Conservation (phyloP, 2,329 filamentous ascomycete species). For the Didymella exigua region DNA sequence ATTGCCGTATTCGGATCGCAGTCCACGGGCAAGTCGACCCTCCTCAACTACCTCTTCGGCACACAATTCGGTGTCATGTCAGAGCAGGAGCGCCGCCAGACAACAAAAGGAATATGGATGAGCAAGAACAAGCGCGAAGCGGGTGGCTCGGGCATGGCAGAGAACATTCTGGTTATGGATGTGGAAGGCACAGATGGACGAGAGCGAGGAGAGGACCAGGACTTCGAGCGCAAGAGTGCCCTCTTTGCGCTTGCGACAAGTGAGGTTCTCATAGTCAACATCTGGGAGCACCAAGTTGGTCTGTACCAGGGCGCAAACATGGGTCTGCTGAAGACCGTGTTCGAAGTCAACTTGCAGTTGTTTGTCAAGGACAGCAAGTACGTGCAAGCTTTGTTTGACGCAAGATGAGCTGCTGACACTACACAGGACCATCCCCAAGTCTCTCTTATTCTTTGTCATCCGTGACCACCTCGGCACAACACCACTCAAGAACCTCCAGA, state of each 20-base stretch:
- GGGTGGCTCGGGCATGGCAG: slow-evolving; percentile 72
- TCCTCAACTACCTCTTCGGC: slow-evolving; percentile 93
- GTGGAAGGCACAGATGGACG: slow-evolving; percentile 97
- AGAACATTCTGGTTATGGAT: slow-evolving; percentile 99
- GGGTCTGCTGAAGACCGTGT: slow-evolving; percentile 97
- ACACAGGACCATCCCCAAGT: slow-evolving; percentile 78
- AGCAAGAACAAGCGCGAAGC: slow-evolving; percentile 83
- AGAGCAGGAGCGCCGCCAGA: slow-evolving; percentile 90
- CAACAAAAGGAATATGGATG: slow-evolving; percentile 99
- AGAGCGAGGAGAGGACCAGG: slow-evolving; percentile 95
- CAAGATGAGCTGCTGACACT: slow-evolving; percentile 26
- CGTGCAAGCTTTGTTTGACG: slow-evolving; percentile 38
- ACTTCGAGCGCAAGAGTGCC: slow-evolving; percentile 98
- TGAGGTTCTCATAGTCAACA: slow-evolving; percentile 97
- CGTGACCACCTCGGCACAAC: slow-evolving; percentile 94
- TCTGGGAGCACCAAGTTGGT: slow-evolving; percentile 99
- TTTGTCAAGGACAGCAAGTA: slow-evolving; percentile 96
- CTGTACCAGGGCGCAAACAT: slow-evolving; percentile 99
- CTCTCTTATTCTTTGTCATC: slow-evolving; percentile 97
- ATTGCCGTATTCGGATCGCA: slow-evolving; percentile 99
- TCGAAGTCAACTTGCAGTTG: slow-evolving; percentile 96
- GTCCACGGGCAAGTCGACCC: slow-evolving; percentile 96
- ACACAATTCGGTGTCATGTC: slow-evolving; percentile 98
- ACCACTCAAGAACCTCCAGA: slow-evolving; percentile 85
- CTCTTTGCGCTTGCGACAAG: slow-evolving; percentile 96